phyloP scores from a whole-genome alignment of 148 eudicot species.

The Linanthus parryae region DNA sequence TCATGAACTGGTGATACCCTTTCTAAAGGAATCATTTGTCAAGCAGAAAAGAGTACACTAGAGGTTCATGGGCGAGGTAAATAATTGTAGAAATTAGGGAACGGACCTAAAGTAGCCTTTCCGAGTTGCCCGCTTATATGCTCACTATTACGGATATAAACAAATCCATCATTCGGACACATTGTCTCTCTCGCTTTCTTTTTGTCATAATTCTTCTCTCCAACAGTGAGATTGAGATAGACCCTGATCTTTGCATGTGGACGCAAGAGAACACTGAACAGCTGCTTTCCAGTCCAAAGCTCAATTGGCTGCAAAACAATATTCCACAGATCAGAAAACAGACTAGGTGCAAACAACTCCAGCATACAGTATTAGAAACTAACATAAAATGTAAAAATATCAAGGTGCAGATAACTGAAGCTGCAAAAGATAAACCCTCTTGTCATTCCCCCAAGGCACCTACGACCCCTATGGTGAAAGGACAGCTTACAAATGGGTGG shows the following conservation, averaged over 20 bases:
- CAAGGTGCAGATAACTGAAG: no score
- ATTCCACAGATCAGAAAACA: constrained; percentile 1
- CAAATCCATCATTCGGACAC: constrained; percentile 84
- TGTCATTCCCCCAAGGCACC: no score
- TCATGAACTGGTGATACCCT: no score
- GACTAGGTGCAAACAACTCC: neutral
- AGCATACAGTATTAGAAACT: neutral
- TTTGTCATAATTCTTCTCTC: constrained; percentile 56
- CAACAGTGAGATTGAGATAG: constrained; percentile 78
- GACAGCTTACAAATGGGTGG: no score
- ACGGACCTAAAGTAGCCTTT: constrained; percentile 89
- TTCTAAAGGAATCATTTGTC: no score
- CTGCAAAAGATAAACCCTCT: no score
- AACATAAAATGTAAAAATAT: neutral
- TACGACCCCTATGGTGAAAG: no score
- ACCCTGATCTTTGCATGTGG: constrained; percentile 76
- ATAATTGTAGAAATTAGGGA: constrained; percentile 7
- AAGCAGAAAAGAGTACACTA: no score
- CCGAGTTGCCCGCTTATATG: constrained; percentile 91
- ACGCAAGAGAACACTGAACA: constrained; percentile 78
- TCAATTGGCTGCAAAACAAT: constrained; percentile 74
- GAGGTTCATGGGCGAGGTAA: neutral
- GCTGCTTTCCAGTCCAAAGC: constrained; percentile 98
- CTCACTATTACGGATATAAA: constrained; percentile 91
- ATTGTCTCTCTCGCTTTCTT: constrained; percentile 51